These are phyloP conservation scores for Trametopsis cervina DNA, from an alignment of 768 basidiomycete species.

Conservation along the genomic window DNA sequence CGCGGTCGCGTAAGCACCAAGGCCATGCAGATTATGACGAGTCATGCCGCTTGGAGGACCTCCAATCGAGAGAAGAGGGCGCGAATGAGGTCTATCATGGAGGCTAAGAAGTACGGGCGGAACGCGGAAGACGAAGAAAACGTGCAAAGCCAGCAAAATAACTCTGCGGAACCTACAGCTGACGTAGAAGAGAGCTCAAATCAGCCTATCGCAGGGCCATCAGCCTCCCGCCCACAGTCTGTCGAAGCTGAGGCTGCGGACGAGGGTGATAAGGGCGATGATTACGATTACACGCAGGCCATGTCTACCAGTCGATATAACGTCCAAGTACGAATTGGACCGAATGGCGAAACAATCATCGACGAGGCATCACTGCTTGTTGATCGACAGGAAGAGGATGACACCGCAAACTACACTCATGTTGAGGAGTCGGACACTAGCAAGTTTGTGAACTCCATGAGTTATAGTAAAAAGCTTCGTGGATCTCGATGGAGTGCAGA, in stretches of 20 bases:
- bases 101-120: slow-evolving; percentile 70
- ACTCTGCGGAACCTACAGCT: not conserved
- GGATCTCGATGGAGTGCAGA: slow-evolving; percentile 85
- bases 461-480: slow-evolving; percentile 75
- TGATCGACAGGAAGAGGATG: slow-evolving; percentile 61
- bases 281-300: slow-evolving; percentile 64
- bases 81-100: slow-evolving; percentile 55
- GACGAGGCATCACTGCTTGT: slow-evolving; percentile 83
- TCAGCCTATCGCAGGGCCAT: not conserved
- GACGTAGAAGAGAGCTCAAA: not conserved
- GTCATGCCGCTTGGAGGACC: slow-evolving; percentile 67
- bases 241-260: not conserved
- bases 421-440: slow-evolving; percentile 77
- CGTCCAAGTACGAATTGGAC: slow-evolving; percentile 81
- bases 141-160: not conserved
- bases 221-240: not conserved
- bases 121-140: slow-evolving; percentile 41
- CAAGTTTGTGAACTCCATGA: slow-evolving; percentile 80
- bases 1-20: slow-evolving; percentile 76
- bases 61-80: slow-evolving; percentile 60
- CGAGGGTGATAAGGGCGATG: slow-evolving; percentile 34
- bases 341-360: slow-evolving; percentile 81
- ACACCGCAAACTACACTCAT: slow-evolving; percentile 68
- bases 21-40: slow-evolving; percentile 61
- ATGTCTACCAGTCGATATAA: slow-evolving; percentile 67